phyloP scores from a whole-genome alignment of 75 land plant species.

The Larix kaempferi region DNA sequence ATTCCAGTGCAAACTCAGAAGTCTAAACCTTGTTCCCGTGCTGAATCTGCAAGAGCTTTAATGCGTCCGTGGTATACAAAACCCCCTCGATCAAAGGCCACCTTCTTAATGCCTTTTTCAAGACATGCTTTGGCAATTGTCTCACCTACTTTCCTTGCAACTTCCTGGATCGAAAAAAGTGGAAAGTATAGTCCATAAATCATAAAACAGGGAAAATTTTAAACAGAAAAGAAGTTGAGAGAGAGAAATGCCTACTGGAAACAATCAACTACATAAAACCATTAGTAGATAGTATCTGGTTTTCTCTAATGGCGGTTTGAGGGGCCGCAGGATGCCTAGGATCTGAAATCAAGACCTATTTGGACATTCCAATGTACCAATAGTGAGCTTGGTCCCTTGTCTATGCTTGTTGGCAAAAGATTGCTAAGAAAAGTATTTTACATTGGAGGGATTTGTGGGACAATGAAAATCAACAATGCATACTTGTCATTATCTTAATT shows the following conservation, averaged over 20 bases:
- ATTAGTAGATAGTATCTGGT: no score
- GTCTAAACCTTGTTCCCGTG: slow-evolving; percentile 79
- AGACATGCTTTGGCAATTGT: slow-evolving; percentile 74
- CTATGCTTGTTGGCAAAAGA: no score
- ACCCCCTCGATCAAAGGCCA: slow-evolving; percentile 94
- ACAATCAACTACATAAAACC: no score
- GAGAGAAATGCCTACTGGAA: no score
- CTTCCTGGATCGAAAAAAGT: slow-evolving; percentile 38
- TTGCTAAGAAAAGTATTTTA: no score
- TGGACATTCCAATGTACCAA: no score
- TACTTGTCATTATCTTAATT: neutral
- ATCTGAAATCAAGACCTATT: no score
- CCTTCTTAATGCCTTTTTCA: slow-evolving; percentile 87
- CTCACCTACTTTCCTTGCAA: slow-evolving; percentile 83
- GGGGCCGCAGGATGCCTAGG: no score
- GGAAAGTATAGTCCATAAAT: neutral
- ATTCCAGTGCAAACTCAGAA: slow-evolving; percentile 26
- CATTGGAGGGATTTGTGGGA: no score
- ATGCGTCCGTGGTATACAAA: slow-evolving; percentile 89
- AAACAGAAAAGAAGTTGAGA: neutral
- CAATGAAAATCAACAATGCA: no score
- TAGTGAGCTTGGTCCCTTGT: no score
- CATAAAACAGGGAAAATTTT: neutral
- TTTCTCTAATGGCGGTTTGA: no score
- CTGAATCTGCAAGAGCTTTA: slow-evolving; percentile 84